These are phyloP conservation scores for Acanthamoeba culbertsoni DNA, from an alignment of 208 protist species.

Conservation along the genomic window DNA sequence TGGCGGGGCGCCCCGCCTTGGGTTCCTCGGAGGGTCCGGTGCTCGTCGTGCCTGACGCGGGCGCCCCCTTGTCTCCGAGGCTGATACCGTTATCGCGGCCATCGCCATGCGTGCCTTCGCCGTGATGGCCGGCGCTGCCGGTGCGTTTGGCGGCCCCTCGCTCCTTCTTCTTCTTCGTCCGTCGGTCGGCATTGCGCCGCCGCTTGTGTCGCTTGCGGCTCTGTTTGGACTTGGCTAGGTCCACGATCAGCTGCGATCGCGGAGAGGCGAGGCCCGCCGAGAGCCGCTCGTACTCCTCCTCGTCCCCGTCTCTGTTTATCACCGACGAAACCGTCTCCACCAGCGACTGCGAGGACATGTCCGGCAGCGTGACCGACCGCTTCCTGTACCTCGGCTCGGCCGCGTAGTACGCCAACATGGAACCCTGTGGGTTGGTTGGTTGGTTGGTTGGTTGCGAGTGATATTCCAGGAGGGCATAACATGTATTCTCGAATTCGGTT, in stretches of 20 bases:
- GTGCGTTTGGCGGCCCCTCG: not conserved
- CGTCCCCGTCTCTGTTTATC: not conserved
- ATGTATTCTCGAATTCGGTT: no score
- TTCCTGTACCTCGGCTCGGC: no score
- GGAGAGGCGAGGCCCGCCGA: not conserved
- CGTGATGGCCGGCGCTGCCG: not conserved
- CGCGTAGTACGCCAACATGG: no score
- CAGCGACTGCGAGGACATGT: not conserved
- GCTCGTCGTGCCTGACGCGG: not conserved
- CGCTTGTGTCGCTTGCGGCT: not conserved
- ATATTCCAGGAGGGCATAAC: no score
- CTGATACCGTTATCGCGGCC: no score
- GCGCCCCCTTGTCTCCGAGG: no score
- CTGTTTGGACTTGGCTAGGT: not conserved
- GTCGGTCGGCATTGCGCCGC: not conserved
- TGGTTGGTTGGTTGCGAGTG: no score
- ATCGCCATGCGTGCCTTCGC: no score
- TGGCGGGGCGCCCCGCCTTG: not conserved
- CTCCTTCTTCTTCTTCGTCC: not conserved
- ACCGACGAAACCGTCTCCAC: not conserved
- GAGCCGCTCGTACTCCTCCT: not conserved
- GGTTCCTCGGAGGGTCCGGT: not conserved
- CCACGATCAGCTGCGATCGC: not conserved
- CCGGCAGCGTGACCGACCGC: not conserved
- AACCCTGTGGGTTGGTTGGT: no score